Evolutionary conservation across 2,329 filamentous ascomycete genomes (phyloP).

Genomic region (Ceratocystis destructans): DNA sequence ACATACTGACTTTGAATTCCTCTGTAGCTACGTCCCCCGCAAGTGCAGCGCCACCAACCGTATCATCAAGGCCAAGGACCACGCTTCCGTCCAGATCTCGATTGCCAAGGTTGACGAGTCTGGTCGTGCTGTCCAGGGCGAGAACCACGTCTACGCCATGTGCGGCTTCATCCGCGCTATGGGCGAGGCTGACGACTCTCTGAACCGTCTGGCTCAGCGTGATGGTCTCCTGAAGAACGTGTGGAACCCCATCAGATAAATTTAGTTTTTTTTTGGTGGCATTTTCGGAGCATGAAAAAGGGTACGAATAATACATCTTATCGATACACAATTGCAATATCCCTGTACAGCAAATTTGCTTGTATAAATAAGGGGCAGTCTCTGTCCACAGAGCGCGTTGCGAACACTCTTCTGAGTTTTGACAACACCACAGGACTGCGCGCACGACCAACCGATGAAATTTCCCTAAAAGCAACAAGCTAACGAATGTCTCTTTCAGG

Average conservation of each 20-base stretch:
- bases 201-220: slow-evolving; percentile 91
- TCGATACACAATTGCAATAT: slow-evolving; percentile 1
- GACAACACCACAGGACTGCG: neutral
- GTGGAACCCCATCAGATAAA: slow-evolving; percentile 65
- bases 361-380: slow-evolving; percentile 13
- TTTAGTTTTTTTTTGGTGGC: slow-evolving; percentile 19
- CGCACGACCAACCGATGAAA: neutral
- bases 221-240: slow-evolving; percentile 96
- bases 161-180: slow-evolving; percentile 96
- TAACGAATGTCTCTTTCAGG: slow-evolving; percentile 16
- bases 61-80: slow-evolving; percentile 99
- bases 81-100: slow-evolving; percentile 94
- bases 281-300: slow-evolving; percentile 19
- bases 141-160: slow-evolving; percentile 94
- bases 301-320: slow-evolving; percentile 14
- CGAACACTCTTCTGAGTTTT: neutral
- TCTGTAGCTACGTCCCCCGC: slow-evolving; percentile 79
- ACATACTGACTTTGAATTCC: slow-evolving; percentile 11
- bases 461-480: slow-evolving; percentile 3
- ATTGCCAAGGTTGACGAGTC: slow-evolving; percentile 98
- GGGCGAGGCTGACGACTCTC: slow-evolving; percentile 91
- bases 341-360: neutral
- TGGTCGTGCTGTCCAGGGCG: slow-evolving; percentile 81
- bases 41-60: slow-evolving; percentile 99
- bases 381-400: neutral